Evolutionary conservation across 768 basidiomycete genomes (phyloP), one percentile per base, ranked within the genome.

Genomic region (Lentinula detonsa): DNA sequence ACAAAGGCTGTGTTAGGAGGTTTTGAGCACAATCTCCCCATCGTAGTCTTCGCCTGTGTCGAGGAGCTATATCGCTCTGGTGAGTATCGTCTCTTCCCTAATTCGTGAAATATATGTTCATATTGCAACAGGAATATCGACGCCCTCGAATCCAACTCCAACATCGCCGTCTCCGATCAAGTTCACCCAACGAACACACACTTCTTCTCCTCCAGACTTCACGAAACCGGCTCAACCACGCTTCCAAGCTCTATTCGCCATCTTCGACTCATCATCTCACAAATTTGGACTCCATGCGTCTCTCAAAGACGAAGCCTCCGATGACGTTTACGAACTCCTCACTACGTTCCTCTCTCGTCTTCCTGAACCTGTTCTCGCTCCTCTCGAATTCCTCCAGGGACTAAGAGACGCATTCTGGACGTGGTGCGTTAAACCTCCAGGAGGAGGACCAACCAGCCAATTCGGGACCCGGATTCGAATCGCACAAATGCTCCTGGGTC

Each of bases 41-140:
- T 75, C 33, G 66, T 79, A 4, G 74, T 77, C 6, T 74, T 77
- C 42, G 69, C 71, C 35, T 77, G 75, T 51, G 70, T 79, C 15
- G 76, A 80, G 57, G 77, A 78, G 65, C 65, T 80, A 4, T 79
- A 76, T 65, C 71, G 76, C 7, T 72, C 73, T 53, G 74, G 78
- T 75, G 21, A 28, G 63, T 61, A 8, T 55, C 7, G 1, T 54
- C 5, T 58, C 43, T 7, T 56, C 6, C 57, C 3, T 31, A 4
- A 31, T 11, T 10, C 35, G 5, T 10, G 49, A 8, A 13, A 15
- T 11, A n/a, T 37, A 45, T 11, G 40, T 64, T 5, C 61, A 33
- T 23, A 28, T 18, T 35, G 3, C 40, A 42, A 28, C 7, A 57
- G 57, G 57, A 40, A 45, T 60, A 51, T 60, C 60, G 31, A 50